Base-by-base conservation (phyloP, 1,284 basidiomycete species). In the Singerocomus rubriflavus region DNA sequence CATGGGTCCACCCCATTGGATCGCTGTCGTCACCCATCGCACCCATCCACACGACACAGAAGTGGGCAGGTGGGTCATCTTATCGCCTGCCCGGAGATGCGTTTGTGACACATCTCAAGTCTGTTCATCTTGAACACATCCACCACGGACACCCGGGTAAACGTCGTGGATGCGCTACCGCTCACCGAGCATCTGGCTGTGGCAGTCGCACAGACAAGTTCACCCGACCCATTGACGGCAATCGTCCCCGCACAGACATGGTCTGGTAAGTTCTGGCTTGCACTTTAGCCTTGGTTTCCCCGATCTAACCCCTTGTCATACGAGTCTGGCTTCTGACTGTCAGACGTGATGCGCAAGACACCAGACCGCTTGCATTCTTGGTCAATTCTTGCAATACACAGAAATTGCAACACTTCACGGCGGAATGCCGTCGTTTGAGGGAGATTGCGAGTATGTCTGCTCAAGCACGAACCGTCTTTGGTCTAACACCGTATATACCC, bases 351-450 rank as follows among this genome's bases (percentile, higher is more conserved):
- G 17, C 41, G 7, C 60, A 56, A 38, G 54, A 61, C n/a, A 32
- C 35, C 25, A 42, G 14, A 13, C 43, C 62, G 7, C 50, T 61
- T 29, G 38, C 44, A 12, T 59, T 62, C 31, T 31, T 34, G 5
- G 38, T 65, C 14, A 46, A 44, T 11, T 44, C 52, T 16, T 56
- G 48, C 4, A 46, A 67, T 31, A 64, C 45, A 2, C 46, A 44
- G 16, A 46, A 47, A 2, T 30, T 66, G 34, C 58, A 61, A 34
- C 44, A 5, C 16, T 49, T 69, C 12, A 48, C 51, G 11, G 43
- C 56, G 1, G 63, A 66, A 51, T 67, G 51, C 29, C 65, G 67
- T 35, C 66, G 63, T 44, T 44, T 67, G 42, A 69, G 57, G 46
- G 58, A 60, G 26, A 60, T 62, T 21, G 54, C 61, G 17, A 48